Conservation (phyloP, 441 rosid genomes). For the Breynia disticha region DNA sequence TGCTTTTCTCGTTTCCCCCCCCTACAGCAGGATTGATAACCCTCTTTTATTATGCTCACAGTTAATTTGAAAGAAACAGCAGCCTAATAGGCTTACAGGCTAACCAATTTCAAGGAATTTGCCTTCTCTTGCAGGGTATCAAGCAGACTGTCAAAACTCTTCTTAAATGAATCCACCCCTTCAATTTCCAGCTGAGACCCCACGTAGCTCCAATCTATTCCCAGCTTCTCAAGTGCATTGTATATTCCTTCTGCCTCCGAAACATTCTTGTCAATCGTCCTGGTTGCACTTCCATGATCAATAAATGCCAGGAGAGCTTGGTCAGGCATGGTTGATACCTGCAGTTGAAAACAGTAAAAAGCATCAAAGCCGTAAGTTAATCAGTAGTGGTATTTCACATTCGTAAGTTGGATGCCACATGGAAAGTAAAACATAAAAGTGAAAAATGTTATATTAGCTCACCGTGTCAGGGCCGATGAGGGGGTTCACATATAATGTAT, state of each 20-base stretch:
- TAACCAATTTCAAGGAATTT: constrained; percentile 65
- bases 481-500: constrained; percentile 81
- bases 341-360: constrained; percentile 4
- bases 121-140: constrained; percentile 94
- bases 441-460: constrained; percentile 16
- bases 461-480: constrained; percentile 97
- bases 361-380: not conserved
- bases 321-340: constrained; percentile 99
- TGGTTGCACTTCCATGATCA: constrained; percentile 72
- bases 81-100: constrained; percentile 34
- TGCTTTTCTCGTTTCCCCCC: no score
- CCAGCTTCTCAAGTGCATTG: constrained; percentile 95
- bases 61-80: constrained; percentile 8
- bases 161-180: constrained; percentile 89
- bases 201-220: constrained; percentile 76
- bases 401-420: no score
- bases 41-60: constrained; percentile 24
- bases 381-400: no score
- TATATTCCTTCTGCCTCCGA: constrained; percentile 92
- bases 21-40: constrained; percentile 15
- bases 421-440: not conserved
- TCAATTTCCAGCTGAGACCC: constrained; percentile 81
- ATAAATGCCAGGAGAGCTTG: constrained; percentile 88
- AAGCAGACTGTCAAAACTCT: constrained; percentile 87
- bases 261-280: constrained; percentile 81